Evolutionary conservation across 225 moss, liverwort and hornwort genomes (phyloP).

Genomic region (Lunularia cruciata): DNA sequence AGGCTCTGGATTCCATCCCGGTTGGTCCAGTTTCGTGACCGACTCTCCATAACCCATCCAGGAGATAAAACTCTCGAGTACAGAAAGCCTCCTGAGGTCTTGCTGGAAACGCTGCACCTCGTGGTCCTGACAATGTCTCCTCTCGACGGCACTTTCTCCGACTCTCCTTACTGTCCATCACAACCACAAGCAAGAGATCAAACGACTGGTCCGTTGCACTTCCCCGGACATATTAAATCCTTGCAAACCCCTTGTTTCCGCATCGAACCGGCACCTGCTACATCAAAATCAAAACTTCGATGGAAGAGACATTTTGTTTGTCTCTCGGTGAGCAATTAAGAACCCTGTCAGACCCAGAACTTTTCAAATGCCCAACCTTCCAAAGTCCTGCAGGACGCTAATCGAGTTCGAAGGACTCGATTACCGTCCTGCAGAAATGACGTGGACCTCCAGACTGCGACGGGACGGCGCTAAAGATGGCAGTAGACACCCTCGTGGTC

Average conservation of each 20-base stretch:
- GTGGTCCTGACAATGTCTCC: conserved; percentile 5
- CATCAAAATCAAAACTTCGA: neutral
- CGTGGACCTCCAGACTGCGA: neutral
- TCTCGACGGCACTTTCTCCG: neutral
- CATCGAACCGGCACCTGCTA: neutral
- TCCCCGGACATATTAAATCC: conserved; percentile 9
- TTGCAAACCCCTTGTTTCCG: neutral
- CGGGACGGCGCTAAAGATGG: neutral
- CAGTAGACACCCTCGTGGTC: neutral
- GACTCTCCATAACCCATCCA: neutral
- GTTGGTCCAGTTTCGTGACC: neutral
- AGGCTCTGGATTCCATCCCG: neutral
- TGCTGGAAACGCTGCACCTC: neutral
- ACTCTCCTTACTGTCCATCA: neutral
- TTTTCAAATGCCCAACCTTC: neutral
- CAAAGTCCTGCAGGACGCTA: too few relatives aligned
- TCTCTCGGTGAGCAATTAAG: neutral
- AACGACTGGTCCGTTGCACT: conserved; percentile 10
- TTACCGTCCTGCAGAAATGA: neutral
- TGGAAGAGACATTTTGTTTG: neutral
- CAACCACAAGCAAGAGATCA: neutral
- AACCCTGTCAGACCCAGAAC: neutral
- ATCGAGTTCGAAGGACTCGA: neutral
- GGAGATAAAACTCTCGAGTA: too few relatives aligned
- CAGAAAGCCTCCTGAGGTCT: too few relatives aligned